Evolutionary conservation across 2,329 filamentous ascomycete species (phyloP).

Genomic region (Chaetomium sp.): DNA sequence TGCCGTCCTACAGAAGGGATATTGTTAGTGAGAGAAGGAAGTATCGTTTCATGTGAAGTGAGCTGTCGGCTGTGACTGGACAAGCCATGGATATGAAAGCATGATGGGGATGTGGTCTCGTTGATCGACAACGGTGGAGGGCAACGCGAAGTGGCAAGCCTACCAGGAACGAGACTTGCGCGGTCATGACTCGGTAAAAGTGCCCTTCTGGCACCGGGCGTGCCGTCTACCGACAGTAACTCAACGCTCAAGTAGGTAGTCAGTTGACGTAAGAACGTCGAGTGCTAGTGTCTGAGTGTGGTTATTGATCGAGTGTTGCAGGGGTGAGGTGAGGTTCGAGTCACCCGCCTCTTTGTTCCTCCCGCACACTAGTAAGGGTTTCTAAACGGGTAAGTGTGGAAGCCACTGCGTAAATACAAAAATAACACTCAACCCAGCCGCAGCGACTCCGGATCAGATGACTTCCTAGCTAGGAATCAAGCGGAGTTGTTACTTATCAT

Average conservation of each 20-base stretch:
- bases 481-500: not conserved
- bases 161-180: conserved; percentile 61
- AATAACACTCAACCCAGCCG: not conserved
- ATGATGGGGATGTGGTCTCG: not conserved
- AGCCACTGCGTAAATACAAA: not conserved
- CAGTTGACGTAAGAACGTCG: not conserved
- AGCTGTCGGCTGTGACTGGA: too few relatives aligned
- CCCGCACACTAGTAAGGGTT: not conserved
- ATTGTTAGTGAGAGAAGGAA: conserved; percentile 16
- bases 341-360: not conserved
- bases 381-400: not conserved
- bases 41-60: too few relatives aligned
- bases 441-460: not conserved
- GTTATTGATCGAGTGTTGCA: not conserved
- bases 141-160: conserved; percentile 39
- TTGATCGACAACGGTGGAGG: not conserved
- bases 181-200: conserved; percentile 51
- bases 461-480: not conserved
- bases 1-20: conserved; percentile 67
- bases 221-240: not conserved
- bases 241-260: not conserved
- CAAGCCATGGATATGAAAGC: not conserved
- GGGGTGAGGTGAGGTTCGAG: not conserved
- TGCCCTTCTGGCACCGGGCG: not conserved
- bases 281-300: not conserved